Percentiles rank a stretch among this genome's conserved stretches.
Evolutionary conservation across 192 early-diverging fungal species (phyloP).

Genomic region (Backusella macrospora): DNA sequence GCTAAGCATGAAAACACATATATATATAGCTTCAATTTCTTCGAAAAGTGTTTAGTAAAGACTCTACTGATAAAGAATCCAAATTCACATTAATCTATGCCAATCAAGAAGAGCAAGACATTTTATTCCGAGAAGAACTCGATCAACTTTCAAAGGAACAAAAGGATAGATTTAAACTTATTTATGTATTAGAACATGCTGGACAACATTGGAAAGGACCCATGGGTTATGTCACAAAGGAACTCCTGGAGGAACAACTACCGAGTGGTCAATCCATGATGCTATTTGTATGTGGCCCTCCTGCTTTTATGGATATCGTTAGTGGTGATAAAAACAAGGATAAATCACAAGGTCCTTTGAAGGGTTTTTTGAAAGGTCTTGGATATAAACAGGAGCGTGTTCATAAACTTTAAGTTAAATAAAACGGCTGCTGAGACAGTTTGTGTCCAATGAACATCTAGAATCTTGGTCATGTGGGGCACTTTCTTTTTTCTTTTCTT

Average conservation of each 20-base stretch:
- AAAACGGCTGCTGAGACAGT: too few relatives aligned
- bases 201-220: slow-evolving; percentile 68
- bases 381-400: slow-evolving; percentile 26
- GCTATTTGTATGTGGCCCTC: slow-evolving; percentile 59
- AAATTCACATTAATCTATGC: slow-evolving; percentile 73
- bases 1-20: not conserved
- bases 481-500: too few relatives aligned
- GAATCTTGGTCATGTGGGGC: too few relatives aligned
- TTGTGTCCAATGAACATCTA: too few relatives aligned
- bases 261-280: slow-evolving; percentile 54
- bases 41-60: slow-evolving; percentile 59
- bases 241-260: slow-evolving; percentile 68
- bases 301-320: slow-evolving; percentile 66
- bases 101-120: slow-evolving; percentile 69
- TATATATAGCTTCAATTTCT: slow-evolving; percentile 56
- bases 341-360: slow-evolving; percentile 79
- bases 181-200: slow-evolving; percentile 67
- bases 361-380: slow-evolving; percentile 74
- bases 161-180: slow-evolving; percentile 66
- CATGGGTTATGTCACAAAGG: slow-evolving; percentile 74
- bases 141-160: slow-evolving; percentile 55
- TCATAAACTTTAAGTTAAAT: slow-evolving; percentile 11
- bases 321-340: slow-evolving; percentile 82
- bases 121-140: slow-evolving; percentile 65
- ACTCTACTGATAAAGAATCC: slow-evolving; percentile 60